These are phyloP conservation scores for Furculomyces boomerangus DNA, from an alignment of 371 early-diverging fungal species.

Conservation along the genomic window DNA sequence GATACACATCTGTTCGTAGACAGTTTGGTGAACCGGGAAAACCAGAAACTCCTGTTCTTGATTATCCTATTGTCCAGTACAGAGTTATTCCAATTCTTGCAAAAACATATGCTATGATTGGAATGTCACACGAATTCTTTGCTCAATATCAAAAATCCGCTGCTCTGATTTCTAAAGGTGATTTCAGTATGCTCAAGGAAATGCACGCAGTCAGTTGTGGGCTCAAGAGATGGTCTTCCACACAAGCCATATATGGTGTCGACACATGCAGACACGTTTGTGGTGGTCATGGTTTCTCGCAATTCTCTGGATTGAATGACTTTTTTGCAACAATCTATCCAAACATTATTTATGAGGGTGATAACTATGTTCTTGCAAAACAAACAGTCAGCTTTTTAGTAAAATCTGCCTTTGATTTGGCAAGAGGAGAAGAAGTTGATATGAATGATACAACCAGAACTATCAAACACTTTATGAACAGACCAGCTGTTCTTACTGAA, in stretches of 20 bases:
- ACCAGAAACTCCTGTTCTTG: constrained; percentile 49
- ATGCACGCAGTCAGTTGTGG: constrained; percentile 72
- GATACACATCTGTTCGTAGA: constrained; percentile 48
- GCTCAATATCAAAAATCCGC: constrained; percentile 37
- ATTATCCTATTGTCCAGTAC: constrained; percentile 59
- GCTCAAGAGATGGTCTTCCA: constrained; percentile 62
- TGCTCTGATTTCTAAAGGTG: constrained; percentile 26
- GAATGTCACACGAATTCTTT: constrained; percentile 43
- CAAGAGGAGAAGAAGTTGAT: constrained; percentile 3
- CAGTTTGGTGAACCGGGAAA: constrained; percentile 23
- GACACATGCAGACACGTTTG: constrained; percentile 56
- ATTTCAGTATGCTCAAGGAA: constrained; percentile 40
- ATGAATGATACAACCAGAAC: constrained; percentile 15
- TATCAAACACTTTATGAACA: constrained; percentile 9
- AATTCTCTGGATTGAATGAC: constrained; percentile 54
- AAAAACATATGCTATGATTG: constrained; percentile 46
- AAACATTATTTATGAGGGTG: constrained; percentile 64
- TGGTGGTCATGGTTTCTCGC: constrained; percentile 73
- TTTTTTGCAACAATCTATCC: constrained; percentile 47
- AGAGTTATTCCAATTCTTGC: constrained; percentile 53
- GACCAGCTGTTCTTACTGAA: not conserved
- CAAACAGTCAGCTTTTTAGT: constrained; percentile 51
- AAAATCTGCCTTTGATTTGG: constrained; percentile 34
- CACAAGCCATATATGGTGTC: constrained; percentile 49
- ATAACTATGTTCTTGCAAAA: constrained; percentile 54